Evolutionary conservation across 768 basidiomycete species (phyloP), one percentile per base, ranked within the genome.

Genomic region (Lactifluus volemus): DNA sequence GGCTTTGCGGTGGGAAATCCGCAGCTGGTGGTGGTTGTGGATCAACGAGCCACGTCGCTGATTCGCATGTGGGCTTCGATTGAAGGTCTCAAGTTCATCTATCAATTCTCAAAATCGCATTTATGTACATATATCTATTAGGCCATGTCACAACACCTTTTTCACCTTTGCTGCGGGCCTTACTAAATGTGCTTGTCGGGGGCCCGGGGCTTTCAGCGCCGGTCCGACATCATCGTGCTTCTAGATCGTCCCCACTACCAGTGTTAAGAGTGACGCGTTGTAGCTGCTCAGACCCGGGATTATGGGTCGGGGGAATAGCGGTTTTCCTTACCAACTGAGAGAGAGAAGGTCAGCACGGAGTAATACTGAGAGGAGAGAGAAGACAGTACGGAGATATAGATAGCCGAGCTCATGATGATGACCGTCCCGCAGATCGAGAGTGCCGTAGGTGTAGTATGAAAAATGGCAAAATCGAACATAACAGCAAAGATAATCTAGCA

Each of bases 401-500:
- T 63, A 0, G 88, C 88, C 10, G 82, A 79, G 2, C 73, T 65
- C 41, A 89, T 70, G 64, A 91, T 92, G 59, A 90, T 81, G 5
- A 74, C 48, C 1, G 83, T 84, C 1, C 91, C 91, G 10, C 83
- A 65, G 5, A 84, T 68, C 3, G 85, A 87, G 32, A 87, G 73
- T 1, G 75, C 64, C 1, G 86, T 79, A 0, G 88, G 88, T 6
- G 74, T 70, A 1, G 78, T 78, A 49, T 82, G 75, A 70, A 92
- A 89, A 66, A 88, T 78, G 45, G 86, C 63, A 4, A 81, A 74
- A 69, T 93, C 86, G 12, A 90, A 74, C 17, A 84, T 68, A 2
- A 79, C 74, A 0, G 88, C 83, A 67, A 85, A 91, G n/a, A 89
- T 74, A 41, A 91, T 79, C 79, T 87, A 19, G 17, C n/a, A 36